Percentiles rank a stretch among this genome's conserved stretches.
Conservation (phyloP, 108 stramenopile species). For the Ochromonas danica region DNA sequence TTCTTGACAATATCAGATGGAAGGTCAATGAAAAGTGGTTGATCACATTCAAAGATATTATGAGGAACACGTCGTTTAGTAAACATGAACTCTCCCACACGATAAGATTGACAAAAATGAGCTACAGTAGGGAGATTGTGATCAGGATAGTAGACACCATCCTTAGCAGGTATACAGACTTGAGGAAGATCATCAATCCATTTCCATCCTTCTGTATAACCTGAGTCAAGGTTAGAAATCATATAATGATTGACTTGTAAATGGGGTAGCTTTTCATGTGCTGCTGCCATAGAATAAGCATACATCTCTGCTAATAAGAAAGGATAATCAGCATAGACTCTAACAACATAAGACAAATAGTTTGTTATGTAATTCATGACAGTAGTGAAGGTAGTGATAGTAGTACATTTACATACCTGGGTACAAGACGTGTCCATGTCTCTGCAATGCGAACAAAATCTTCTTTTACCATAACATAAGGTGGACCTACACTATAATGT, state of each 20-base stretch:
- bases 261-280: conserved; percentile 66
- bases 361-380: neutral
- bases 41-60: conserved; percentile 68
- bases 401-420: neutral
- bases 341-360: neutral
- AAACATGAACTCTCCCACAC: conserved; percentile 60
- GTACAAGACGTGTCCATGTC: conserved; percentile 15
- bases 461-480: neutral
- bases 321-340: conserved; percentile 40
- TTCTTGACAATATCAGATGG: neutral
- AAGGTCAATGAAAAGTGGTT: neutral
- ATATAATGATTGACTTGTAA: conserved; percentile 64
- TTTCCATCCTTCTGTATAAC: conserved; percentile 27
- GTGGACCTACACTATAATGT: conserved; percentile 36
- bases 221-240: conserved; percentile 61
- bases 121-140: conserved; percentile 52
- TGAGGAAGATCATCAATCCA: conserved; percentile 21
- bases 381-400: neutral
- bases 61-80: conserved; percentile 70
- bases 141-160: conserved; percentile 20
- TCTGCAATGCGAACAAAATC: conserved; percentile 18
- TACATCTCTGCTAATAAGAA: conserved; percentile 85
- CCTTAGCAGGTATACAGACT: conserved; percentile 39
- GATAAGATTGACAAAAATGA: conserved; percentile 66
- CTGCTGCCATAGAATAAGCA: conserved; percentile 76